These are phyloP conservation scores for Neofusicoccum sp. DNA, from an alignment of 2,329 filamentous ascomycete genomes.

Conservation along the genomic window DNA sequence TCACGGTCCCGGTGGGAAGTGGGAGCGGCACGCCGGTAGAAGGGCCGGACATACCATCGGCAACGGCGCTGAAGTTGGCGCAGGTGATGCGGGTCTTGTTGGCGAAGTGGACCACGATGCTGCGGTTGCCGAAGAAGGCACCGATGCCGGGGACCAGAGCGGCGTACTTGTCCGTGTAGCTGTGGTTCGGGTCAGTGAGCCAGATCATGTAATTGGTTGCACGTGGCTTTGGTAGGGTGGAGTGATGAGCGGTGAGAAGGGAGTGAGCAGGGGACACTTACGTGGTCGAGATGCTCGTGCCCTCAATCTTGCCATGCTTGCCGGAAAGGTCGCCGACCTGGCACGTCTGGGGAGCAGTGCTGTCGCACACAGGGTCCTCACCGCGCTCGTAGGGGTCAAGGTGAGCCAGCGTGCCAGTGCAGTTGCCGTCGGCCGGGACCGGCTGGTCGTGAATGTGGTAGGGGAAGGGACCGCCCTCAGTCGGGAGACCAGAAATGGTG, in stretches of 20 bases:
- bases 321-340: slow-evolving; percentile 47
- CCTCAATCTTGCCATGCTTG: slow-evolving; percentile 43
- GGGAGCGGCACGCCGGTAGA: background rate
- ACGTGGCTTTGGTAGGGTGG: background rate
- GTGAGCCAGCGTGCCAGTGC: slow-evolving; percentile 41
- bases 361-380: slow-evolving; percentile 38
- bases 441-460: slow-evolving; percentile 48
- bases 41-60: background rate
- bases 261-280: slow-evolving; percentile 20
- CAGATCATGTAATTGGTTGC: background rate
- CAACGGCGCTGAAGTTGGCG: slow-evolving; percentile 50
- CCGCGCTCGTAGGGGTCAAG: slow-evolving; percentile 45
- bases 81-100: slow-evolving; percentile 57
- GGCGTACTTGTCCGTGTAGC: slow-evolving; percentile 51
- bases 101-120: slow-evolving; percentile 53
- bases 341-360: slow-evolving; percentile 37
- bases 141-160: slow-evolving; percentile 41
- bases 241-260: background rate
- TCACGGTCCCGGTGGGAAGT: background rate
- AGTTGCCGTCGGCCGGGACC: slow-evolving; percentile 43
- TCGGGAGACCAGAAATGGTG: slow-evolving; percentile 41
- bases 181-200: slow-evolving; percentile 21
- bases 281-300: slow-evolving; percentile 29
- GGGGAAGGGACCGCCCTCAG: slow-evolving; percentile 44
- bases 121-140: slow-evolving; percentile 55